Evolutionary conservation across 2,329 filamentous ascomycete species (phyloP).

Genomic region (Emmonsiellopsis sp.): DNA sequence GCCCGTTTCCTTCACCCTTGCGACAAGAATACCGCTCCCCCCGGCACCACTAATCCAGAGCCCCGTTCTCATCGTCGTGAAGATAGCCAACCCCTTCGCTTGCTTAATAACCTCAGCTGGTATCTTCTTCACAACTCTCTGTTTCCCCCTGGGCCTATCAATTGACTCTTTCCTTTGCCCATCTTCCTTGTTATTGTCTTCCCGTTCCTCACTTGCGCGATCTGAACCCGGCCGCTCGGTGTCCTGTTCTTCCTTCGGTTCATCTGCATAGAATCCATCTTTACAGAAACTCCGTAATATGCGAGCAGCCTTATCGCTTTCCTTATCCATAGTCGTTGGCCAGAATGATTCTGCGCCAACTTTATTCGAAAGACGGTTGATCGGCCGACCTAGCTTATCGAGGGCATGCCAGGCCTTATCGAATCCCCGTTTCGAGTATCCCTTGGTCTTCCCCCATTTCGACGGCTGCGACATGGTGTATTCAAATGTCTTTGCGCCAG

Average conservation of each 20-base stretch:
- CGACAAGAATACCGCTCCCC: constrained; percentile 79
- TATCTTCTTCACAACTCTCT: constrained; percentile 69
- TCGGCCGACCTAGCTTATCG: constrained; percentile 63
- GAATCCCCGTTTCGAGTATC: constrained; percentile 55
- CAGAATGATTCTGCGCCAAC: constrained; percentile 75
- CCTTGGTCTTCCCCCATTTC: constrained; percentile 46
- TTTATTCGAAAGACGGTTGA: constrained; percentile 75
- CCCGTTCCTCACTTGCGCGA: neutral
- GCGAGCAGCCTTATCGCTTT: constrained; percentile 83
- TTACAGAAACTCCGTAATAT: constrained; percentile 87
- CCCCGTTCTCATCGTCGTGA: constrained; percentile 91
- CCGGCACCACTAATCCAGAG: constrained; percentile 87
- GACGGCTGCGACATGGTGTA: constrained; percentile 23
- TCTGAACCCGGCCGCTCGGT: constrained; percentile 16
- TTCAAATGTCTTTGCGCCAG: constrained; percentile 1
- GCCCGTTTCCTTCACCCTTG: constrained; percentile 66
- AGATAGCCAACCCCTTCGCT: constrained; percentile 83
- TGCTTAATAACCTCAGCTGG: constrained; percentile 77
- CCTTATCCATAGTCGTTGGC: constrained; percentile 76
- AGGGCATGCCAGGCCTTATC: constrained; percentile 62
- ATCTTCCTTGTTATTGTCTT: neutral
- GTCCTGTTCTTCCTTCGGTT: constrained; percentile 44
- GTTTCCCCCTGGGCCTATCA: constrained; percentile 50
- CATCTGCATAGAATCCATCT: constrained; percentile 60
- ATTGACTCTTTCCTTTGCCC: constrained; percentile 34